Base-by-base conservation (phyloP, 345 rosid species). In the Eucalyptus viminalis region DNA sequence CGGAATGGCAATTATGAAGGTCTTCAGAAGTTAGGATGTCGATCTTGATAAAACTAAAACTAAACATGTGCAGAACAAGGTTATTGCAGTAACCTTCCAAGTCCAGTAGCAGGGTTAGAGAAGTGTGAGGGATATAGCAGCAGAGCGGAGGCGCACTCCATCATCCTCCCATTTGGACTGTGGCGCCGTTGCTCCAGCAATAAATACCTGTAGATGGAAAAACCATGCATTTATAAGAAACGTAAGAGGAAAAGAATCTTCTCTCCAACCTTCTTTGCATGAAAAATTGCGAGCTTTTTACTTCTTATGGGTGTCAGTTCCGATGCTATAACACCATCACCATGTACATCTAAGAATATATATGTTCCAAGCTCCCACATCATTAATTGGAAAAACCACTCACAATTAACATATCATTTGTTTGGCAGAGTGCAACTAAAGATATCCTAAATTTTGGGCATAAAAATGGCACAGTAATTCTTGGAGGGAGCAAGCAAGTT, bases 121-220 rank as follows among this genome's bases (percentile, higher is more conserved):
- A 91, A 94, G 88, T 15, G 94, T 89, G 89, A 97, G 92, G 50
- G 99, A 96, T 89, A 96, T 92, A 60, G 97, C 98, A 49, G 98
- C 97, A 87, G 99, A 97, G 34, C 98, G 95, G 90, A 97, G 95
- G 93, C 91, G 94, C 88, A 95, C 91, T 3, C 96, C 98, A 89
- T 96, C 98, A 47, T 94, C 95, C 83, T 95, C 94, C 98, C 98
- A 96, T 91, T 93, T 94, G 72, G 95, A 95, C 91, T 93, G 92
- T 6, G 98, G 97, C 6, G 98, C 99, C 43, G 96, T 94, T 90
- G 99, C 98, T 93, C 99, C 99, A 80, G 96, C 97, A 40, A 97
- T 94, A 89, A 92, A 92, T 91, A 94, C 97, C 99, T 96, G 91
- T 87, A 89, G 49, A 65, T 86, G 87, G 37, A 62, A 87, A 87